phyloP scores from a whole-genome alignment of 768 basidiomycete genomes.

The Rhodotorula diobovata region DNA sequence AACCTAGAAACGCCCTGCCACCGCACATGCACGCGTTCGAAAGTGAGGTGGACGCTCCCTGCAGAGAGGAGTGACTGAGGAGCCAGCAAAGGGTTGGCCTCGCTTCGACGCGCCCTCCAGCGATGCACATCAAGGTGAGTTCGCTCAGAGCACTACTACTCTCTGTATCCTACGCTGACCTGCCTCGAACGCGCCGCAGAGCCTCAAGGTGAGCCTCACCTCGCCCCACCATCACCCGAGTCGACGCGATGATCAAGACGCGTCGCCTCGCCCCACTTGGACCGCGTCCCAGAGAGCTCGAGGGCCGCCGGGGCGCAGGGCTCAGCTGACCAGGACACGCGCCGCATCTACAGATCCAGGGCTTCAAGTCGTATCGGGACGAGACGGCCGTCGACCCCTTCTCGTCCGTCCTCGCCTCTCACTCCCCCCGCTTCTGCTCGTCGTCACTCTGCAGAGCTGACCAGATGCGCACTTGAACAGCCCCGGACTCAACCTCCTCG shows the following conservation, averaged over 20 bases:
- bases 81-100: no score
- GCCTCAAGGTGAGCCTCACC: constrained; percentile 18
- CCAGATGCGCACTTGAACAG: constrained; percentile 32
- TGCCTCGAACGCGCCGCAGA: neutral
- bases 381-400: constrained; percentile 75
- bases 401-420: constrained; percentile 48
- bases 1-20: no score
- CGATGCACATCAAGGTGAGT: constrained; percentile 9
- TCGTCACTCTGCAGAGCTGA: neutral
- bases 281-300: neutral
- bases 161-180: neutral
- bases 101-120: no score
- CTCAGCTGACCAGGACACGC: neutral
- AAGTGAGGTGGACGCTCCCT: no score
- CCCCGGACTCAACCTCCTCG: constrained; percentile 89
- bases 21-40: no score
- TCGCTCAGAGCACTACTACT: neutral
- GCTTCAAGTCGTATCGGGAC: constrained; percentile 85
- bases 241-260: neutral
- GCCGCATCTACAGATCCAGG: constrained; percentile 60
- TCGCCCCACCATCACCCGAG: neutral
- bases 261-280: neutral
- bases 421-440: neutral
- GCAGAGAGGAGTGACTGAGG: no score
- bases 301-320: neutral